Evolutionary conservation across 176 grass and related monocot species (phyloP).

Genomic region (Phoenix dactylifera): DNA sequence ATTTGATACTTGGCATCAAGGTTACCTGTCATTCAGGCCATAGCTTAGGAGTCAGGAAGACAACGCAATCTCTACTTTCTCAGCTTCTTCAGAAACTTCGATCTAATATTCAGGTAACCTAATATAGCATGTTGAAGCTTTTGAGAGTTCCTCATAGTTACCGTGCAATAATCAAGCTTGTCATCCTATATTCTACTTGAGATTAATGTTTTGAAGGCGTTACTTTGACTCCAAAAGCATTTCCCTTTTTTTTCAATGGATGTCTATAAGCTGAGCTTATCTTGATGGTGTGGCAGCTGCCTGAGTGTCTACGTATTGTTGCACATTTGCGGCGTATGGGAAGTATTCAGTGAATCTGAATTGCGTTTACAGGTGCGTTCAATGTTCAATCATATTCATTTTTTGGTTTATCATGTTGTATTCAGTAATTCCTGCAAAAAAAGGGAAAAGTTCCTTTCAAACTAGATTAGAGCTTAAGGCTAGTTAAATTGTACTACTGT

Average conservation of each 20-base stretch:
- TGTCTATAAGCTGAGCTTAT: background rate
- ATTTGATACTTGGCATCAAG: slow-evolving; percentile 52
- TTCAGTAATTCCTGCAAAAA: too few relatives aligned
- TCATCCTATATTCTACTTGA: too few relatives aligned
- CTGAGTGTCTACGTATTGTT: slow-evolving; percentile 70
- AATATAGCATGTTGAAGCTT: too few relatives aligned
- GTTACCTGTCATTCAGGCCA: slow-evolving; percentile 93
- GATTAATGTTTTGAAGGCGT: too few relatives aligned
- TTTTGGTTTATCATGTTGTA: background rate
- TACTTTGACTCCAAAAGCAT: too few relatives aligned
- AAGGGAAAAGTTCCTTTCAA: too few relatives aligned
- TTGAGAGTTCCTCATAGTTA: too few relatives aligned
- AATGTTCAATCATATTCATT: background rate
- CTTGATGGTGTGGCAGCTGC: slow-evolving; percentile 59
- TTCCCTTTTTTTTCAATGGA: background rate
- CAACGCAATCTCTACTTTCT: slow-evolving; percentile 81
- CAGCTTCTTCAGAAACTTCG: slow-evolving; percentile 97
- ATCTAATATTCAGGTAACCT: slow-evolving; percentile 84
- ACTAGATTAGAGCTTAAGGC: too few relatives aligned
- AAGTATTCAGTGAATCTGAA: slow-evolving; percentile 80
- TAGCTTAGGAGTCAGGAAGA: slow-evolving; percentile 84
- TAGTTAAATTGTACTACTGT: too few relatives aligned
- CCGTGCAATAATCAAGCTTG: too few relatives aligned
- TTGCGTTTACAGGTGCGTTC: slow-evolving; percentile 75
- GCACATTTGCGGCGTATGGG: slow-evolving; percentile 87